These are phyloP conservation scores for Areca catechu DNA, from an alignment of 176 grass and related monocot genomes.

Conservation along the genomic window DNA sequence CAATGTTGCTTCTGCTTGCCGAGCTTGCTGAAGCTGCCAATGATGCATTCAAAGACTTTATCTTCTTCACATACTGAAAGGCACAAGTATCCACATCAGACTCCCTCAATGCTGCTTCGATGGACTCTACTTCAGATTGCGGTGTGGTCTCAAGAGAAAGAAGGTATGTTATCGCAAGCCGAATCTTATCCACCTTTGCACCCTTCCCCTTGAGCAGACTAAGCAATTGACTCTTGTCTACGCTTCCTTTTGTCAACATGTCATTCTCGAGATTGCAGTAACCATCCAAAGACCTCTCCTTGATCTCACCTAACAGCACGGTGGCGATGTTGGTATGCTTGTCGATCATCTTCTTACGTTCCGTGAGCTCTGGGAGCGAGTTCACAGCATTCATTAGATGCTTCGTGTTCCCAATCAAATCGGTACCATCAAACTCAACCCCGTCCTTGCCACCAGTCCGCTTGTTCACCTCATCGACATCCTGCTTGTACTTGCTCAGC, in stretches of 20 bases:
- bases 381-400: conserved; percentile 92
- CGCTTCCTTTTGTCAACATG: conserved; percentile 65
- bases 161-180: conserved; percentile 75
- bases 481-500: conserved; percentile 88
- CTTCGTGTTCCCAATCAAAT: conserved; percentile 88
- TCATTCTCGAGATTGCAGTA: conserved; percentile 72
- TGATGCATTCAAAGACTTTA: conserved; percentile 74
- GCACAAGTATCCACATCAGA: conserved; percentile 74
- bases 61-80: conserved; percentile 87
- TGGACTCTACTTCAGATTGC: conserved; percentile 58
- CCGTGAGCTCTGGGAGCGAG: conserved; percentile 78
- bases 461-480: conserved; percentile 89
- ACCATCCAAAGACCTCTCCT: conserved; percentile 81
- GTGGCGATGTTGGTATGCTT: conserved; percentile 92
- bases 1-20: conserved; percentile 71
- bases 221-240: conserved; percentile 51
- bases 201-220: conserved; percentile 75
- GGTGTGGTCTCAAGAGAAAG: conserved; percentile 59
- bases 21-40: conserved; percentile 65
- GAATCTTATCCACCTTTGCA: conserved; percentile 80
- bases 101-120: conserved; percentile 62
- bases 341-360: conserved; percentile 89
- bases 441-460: conserved; percentile 57
- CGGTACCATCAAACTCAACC: conserved; percentile 82
- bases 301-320: conserved; percentile 65